Evolutionary conservation across 2,329 filamentous ascomycete species (phyloP).

Genomic region (Proliferodiscus dingleyae): DNA sequence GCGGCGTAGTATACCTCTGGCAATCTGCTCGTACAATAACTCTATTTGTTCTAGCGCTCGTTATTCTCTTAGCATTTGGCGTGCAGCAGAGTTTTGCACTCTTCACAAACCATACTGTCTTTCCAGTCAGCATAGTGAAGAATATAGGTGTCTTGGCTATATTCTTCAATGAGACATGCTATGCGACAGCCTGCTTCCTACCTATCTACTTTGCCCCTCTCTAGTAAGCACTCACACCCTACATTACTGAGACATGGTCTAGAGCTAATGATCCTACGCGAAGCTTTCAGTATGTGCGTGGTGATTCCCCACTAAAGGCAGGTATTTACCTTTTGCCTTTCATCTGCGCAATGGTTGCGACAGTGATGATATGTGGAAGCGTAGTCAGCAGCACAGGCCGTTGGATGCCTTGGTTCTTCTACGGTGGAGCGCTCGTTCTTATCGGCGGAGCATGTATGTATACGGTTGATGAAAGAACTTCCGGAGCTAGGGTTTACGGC

Average conservation of each 20-base stretch:
- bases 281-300: conserved; percentile 42
- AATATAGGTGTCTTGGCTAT: not conserved
- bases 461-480: not conserved
- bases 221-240: not conserved
- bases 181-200: not conserved
- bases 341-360: conserved; percentile 14
- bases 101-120: not conserved
- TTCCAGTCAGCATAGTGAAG: not conserved
- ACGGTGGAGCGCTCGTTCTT: not conserved
- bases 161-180: not conserved
- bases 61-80: conserved; percentile 13
- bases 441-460: not conserved
- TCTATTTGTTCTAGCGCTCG: conserved; percentile 38
- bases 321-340: conserved; percentile 35
- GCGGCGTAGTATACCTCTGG: conserved; percentile 36
- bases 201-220: not conserved
- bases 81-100: conserved; percentile 10
- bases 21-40: conserved; percentile 6
- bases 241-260: no score
- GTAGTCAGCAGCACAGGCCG: not conserved
- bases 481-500: not conserved
- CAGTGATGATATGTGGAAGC: not conserved
- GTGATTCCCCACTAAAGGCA: conserved; percentile 28
- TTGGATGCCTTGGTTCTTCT: not conserved
- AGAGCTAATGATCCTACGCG: conserved; percentile 40